Evolutionary conservation across 352 stramenopile species (phyloP), one percentile per base, ranked within the genome.

Genomic region (Phytophthora rubi): DNA sequence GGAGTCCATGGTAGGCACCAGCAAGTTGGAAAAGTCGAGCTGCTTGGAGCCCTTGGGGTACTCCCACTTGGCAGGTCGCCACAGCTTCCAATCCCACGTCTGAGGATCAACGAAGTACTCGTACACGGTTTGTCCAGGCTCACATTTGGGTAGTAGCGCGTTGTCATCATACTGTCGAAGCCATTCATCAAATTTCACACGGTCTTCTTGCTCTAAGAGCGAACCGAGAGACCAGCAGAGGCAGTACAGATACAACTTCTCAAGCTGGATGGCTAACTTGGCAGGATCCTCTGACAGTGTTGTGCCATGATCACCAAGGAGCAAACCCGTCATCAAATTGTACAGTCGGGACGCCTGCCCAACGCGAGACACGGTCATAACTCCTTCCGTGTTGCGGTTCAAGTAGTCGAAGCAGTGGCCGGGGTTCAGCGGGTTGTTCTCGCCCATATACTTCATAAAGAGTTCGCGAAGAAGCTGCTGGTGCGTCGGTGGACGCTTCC

Each of bases 1-100:
- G 5, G 95, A 99, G 76, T 99, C 98, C 95, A 99, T 99, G 0
- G 97, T 99, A 5, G 98, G 97, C 28, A 99, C 97, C 32, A 99
- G 80, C 71, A 99, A 83, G 78, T 99, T 99, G 15, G 91, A 98
- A 67, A 99, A 99, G 70, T 99, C 96, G 12, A 99, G 91, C 21
- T 81, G 77, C 62, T 98, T 98, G 37, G 94, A 81, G 12, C 90
- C 89, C 53, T 97, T 91, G 4, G 97, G 98, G 75, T 99, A 99
- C 16, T 97, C 83, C 98, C 97, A 99, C 44, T 92, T 90, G 23
- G 95, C 95, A 44, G 98, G 97, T 23, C 90, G 86, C 97, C 97
- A 99, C 12, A 98, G 80, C 68, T 97, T 92, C 98, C 98, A 99
- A 59, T 98, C 88, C 59, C 95, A 97, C 35, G 76, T 97, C 53